Percentiles rank a stretch among this genome's conserved stretches.
Conservation (phyloP, 2,329 filamentous ascomycete species). For the Venturia carpophila region DNA sequence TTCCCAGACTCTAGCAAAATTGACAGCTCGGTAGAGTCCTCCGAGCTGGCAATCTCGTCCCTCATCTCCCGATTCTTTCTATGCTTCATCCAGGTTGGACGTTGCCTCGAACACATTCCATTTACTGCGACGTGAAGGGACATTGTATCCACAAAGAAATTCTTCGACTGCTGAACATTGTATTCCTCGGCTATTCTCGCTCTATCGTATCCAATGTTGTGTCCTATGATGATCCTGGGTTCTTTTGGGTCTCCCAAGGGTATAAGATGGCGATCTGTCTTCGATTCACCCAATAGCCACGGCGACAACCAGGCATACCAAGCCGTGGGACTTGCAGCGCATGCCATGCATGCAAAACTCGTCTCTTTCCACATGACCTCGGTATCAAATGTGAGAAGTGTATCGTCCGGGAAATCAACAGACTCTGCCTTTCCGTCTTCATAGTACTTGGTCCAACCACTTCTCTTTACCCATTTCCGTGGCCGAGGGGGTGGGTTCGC, state of each 20-base stretch:
- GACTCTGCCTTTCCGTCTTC: constrained; percentile 62
- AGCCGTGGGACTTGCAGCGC: constrained; percentile 75
- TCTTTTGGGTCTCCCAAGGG: constrained; percentile 71
- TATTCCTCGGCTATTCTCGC: constrained; percentile 88
- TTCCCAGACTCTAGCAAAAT: constrained; percentile 54
- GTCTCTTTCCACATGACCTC: constrained; percentile 95
- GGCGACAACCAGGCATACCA: constrained; percentile 99
- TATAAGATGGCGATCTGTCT: constrained; percentile 71
- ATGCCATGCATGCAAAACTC: constrained; percentile 93
- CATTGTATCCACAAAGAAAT: constrained; percentile 93
- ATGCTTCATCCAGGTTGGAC: constrained; percentile 96
- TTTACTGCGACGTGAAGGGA: constrained; percentile 96
- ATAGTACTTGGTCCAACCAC: constrained; percentile 93
- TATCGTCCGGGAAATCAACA: constrained; percentile 69
- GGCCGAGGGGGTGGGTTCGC: constrained; percentile 51
- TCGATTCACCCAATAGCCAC: constrained; percentile 79
- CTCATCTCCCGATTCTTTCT: constrained; percentile 80
- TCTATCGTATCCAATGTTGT: constrained; percentile 93
- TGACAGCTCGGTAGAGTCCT: constrained; percentile 62
- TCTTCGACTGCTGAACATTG: constrained; percentile 69
- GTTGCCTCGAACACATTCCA: constrained; percentile 95
- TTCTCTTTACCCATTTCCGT: constrained; percentile 66
- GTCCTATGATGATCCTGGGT: constrained; percentile 75
- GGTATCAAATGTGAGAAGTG: constrained; percentile 85
- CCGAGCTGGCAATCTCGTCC: constrained; percentile 68